Conservation (phyloP, 371 early-diverging fungal genomes). For the Mortierella sp. region DNA sequence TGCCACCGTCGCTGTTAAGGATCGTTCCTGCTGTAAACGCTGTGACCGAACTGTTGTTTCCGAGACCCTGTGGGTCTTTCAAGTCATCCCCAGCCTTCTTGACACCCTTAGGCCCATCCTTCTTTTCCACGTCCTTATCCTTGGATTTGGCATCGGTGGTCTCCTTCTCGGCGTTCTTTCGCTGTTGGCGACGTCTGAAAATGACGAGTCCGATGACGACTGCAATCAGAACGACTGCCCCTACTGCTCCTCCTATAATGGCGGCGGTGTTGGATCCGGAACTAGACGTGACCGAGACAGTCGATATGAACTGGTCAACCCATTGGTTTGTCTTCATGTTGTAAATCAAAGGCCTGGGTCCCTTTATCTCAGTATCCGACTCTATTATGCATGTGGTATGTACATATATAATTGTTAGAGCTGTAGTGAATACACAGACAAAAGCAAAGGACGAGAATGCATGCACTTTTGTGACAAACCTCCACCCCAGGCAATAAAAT, state of each 20-base stretch:
- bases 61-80: neutral
- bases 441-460: too few species aligned
- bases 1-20: neutral
- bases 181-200: neutral
- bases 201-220: neutral
- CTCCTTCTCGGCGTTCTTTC: neutral
- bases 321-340: conserved; percentile 7
- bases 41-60: neutral
- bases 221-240: neutral
- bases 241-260: neutral
- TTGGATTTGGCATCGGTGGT: neutral
- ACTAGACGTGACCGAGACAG: neutral
- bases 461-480: too few species aligned
- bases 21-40: neutral
- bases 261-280: neutral
- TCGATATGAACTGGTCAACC: neutral
- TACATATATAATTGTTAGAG: too few species aligned
- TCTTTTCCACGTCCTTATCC: neutral
- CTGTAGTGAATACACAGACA: too few species aligned
- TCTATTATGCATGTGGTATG: neutral
- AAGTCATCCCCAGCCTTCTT: neutral
- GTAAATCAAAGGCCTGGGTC: neutral
- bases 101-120: neutral
- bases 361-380: neutral
- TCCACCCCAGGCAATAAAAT: conserved; percentile 12